A percentile compares a stretch with the other conserved stretches of the same genome.
phyloP scores from a whole-genome alignment of 192 early-diverging fungal genomes.

The Neocallimastix lanati region DNA sequence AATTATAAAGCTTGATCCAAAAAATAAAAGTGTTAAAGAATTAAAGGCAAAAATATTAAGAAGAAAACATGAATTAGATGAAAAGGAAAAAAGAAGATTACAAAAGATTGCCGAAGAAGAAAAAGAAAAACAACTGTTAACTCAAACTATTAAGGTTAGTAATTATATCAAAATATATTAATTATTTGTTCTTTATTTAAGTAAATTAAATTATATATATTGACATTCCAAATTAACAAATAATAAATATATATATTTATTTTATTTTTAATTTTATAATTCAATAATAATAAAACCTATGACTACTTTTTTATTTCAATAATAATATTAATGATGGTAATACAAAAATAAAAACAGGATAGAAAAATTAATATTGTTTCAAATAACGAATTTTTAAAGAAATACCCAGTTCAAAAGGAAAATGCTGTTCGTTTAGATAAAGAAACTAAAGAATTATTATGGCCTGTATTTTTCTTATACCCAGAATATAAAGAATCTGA shows the following conservation, averaged over 20 bases:
- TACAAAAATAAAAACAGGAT: conserved; percentile 18
- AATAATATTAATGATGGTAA: conserved; percentile 15
- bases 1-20: conserved; percentile 20
- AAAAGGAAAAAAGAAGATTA: conserved; percentile 19
- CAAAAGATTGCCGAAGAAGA: conserved; percentile 18
- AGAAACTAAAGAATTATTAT: conserved; percentile 35
- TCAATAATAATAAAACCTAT: conserved; percentile 5
- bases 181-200: no score
- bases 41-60: conserved; percentile 13
- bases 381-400: conserved; percentile 2
- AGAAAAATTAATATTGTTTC: conserved; percentile 9
- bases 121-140: conserved; percentile 17
- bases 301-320: no score
- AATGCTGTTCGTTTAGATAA: conserved; percentile 37
- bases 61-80: conserved; percentile 3
- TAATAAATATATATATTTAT: neutral
- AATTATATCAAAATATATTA: no score
- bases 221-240: no score
- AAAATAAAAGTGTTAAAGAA: conserved; percentile 19
- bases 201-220: no score
- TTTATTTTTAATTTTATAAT: no score
- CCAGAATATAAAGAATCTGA: conserved; percentile 86
- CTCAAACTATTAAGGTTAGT: conserved; percentile 19
- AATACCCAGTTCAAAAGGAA: conserved; percentile 10
- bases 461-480: conserved; percentile 85